Conservation (phyloP, 371 early-diverging fungal species). For the Circinella minor region DNA sequence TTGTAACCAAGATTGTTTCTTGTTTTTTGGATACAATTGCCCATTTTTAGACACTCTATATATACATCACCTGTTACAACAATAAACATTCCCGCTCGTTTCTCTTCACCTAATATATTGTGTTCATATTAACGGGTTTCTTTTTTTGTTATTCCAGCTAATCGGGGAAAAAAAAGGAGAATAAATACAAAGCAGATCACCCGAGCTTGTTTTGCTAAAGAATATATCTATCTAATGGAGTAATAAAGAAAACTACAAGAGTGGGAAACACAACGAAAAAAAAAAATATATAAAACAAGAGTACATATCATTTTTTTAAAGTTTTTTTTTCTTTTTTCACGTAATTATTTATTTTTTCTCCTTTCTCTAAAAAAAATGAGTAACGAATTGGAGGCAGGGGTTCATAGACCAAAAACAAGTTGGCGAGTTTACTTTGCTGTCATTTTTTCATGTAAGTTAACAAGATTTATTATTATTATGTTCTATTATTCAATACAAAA, state of each 20-base stretch:
- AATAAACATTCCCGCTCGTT: too few species aligned
- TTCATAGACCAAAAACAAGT: conserved; percentile 16
- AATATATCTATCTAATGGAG: background rate
- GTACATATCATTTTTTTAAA: background rate
- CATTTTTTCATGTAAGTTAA: conserved; percentile 22
- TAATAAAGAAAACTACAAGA: background rate
- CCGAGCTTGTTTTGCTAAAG: background rate
- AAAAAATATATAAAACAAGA: background rate
- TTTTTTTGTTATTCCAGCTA: background rate
- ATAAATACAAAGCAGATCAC: background rate
- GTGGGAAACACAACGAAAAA: background rate
- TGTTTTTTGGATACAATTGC: background rate
- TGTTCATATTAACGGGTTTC: too few species aligned
- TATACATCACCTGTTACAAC: background rate
- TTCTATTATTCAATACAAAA: too few species aligned
- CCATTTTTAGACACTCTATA: background rate
- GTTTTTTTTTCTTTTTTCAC: background rate
- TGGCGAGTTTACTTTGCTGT: conserved; percentile 24
- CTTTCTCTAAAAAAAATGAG: background rate
- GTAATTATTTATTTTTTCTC: background rate
- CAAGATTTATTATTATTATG: background rate
- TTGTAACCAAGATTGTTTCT: background rate
- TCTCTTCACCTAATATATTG: background rate
- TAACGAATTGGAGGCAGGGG: background rate
- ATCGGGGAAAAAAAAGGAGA: background rate